These are phyloP conservation scores for Naematelia encephala DNA, from an alignment of 768 basidiomycete genomes.

Conservation along the genomic window DNA sequence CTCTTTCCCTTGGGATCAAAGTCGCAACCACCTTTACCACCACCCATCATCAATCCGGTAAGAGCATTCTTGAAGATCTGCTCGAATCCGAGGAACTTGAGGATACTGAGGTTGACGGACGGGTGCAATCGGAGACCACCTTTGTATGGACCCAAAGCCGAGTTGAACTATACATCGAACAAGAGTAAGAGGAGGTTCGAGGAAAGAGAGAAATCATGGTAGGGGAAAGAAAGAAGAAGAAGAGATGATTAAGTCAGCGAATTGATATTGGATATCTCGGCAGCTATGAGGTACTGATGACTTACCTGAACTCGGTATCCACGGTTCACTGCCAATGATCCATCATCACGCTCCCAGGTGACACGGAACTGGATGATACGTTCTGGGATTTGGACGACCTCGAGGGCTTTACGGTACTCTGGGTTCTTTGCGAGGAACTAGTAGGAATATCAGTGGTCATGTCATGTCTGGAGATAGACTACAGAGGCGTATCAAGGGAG, in stretches of 20 bases:
- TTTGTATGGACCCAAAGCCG: constrained; percentile 73
- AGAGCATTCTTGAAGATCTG: constrained; percentile 79
- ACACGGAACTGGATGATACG: constrained; percentile 65
- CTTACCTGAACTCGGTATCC: constrained; percentile 70
- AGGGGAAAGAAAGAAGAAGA: background rate
- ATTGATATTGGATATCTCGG: too few species aligned
- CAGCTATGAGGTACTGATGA: constrained; percentile 2
- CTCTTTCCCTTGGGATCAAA: constrained; percentile 80
- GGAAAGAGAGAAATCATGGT: background rate
- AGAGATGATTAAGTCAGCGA: background rate
- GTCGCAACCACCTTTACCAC: constrained; percentile 73
- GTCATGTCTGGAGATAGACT: background rate
- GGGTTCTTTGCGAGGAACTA: constrained; percentile 65
- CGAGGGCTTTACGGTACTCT: constrained; percentile 65
- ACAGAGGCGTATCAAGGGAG: background rate
- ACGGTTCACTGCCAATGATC: constrained; percentile 64
- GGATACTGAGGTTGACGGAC: constrained; percentile 73
- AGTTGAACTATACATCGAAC: constrained; percentile 60
- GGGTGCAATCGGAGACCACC: constrained; percentile 75
- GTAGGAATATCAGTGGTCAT: background rate
- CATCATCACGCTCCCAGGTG: constrained; percentile 71
- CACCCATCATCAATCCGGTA: constrained; percentile 72
- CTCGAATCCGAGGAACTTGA: constrained; percentile 80
- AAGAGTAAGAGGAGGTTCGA: background rate
- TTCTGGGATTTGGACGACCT: constrained; percentile 58